A percentile compares a stretch with the other conserved stretches of the same genome.
Conservation (phyloP, 2,329 filamentous ascomycete genomes). For the Exophiala oligosperma region DNA sequence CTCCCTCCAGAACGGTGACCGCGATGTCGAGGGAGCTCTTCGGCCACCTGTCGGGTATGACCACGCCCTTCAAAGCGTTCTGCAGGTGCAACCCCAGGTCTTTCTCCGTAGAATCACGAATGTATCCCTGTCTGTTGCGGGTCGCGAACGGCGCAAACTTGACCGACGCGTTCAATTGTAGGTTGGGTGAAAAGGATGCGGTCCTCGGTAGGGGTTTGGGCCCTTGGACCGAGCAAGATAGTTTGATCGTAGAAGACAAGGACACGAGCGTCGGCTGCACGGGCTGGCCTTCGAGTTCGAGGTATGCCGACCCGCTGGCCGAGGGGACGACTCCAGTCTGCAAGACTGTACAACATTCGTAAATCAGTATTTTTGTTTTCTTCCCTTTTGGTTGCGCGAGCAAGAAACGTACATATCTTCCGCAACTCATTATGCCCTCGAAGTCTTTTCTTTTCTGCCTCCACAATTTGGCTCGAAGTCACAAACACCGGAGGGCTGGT, state of each 20-base stretch:
- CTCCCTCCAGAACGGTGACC: slow-evolving; percentile 88
- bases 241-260: slow-evolving; percentile 72
- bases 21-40: slow-evolving; percentile 97
- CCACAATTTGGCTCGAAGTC: slow-evolving; percentile 49
- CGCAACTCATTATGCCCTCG: slow-evolving; percentile 71
- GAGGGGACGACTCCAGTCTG: slow-evolving; percentile 91
- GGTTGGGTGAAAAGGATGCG: slow-evolving; percentile 86
- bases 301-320: slow-evolving; percentile 83
- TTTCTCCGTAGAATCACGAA: slow-evolving; percentile 81
- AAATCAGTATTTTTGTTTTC: background rate
- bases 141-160: slow-evolving; percentile 97
- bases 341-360: slow-evolving; percentile 59
- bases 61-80: slow-evolving; percentile 81
- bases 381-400: background rate
- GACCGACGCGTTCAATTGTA: slow-evolving; percentile 88
- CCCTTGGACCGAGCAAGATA: slow-evolving; percentile 90
- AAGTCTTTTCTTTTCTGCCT: slow-evolving; percentile 52
- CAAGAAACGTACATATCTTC: slow-evolving; percentile 72
- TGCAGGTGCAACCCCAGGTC: slow-evolving; percentile 91
- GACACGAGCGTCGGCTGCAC: slow-evolving; percentile 46
- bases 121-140: slow-evolving; percentile 75
- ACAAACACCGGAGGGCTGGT: slow-evolving; percentile 74
- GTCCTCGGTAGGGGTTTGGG: slow-evolving; percentile 87
- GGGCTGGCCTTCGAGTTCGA: slow-evolving; percentile 52
- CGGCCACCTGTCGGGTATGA: slow-evolving; percentile 95